These are phyloP conservation scores for Geranium rotundifolium DNA, from an alignment of 345 rosid species.

Conservation along the genomic window DNA sequence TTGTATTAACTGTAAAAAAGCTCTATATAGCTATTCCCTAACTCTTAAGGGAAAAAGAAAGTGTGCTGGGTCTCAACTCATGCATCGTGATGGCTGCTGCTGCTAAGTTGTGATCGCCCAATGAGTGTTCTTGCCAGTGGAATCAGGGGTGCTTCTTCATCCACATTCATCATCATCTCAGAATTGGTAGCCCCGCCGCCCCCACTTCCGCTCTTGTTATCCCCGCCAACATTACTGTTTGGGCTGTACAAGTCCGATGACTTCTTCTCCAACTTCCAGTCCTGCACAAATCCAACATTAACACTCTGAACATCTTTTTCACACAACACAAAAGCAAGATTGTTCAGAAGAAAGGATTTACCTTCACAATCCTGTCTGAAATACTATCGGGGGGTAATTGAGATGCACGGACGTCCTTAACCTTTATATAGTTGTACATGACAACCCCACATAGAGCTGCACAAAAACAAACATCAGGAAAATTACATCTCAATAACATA, in stretches of 20 bases:
- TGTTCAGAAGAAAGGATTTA: conserved; percentile 17
- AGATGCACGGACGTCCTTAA: conserved; percentile 62
- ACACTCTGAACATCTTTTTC: no score
- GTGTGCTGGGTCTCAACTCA: no score
- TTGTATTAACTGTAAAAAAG: no score
- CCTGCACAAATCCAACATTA: conserved; percentile 27
- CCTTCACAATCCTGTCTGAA: conserved; percentile 79
- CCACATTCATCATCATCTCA: conserved; percentile 30
- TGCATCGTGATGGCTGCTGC: background rate
- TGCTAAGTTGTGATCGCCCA: conserved; percentile 71
- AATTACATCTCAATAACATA: background rate
- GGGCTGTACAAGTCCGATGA: conserved; percentile 69
- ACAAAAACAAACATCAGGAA: conserved; percentile 2
- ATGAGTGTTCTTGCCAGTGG: conserved; percentile 65
- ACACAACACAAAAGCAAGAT: background rate
- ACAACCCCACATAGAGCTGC: conserved; percentile 92
- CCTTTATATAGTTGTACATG: conserved; percentile 85
- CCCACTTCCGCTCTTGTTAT: conserved; percentile 19
- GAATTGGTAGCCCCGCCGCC: background rate
- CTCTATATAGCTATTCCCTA: no score
- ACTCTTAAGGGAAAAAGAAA: no score
- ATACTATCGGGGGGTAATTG: conserved; percentile 51
- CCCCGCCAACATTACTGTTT: conserved; percentile 17
- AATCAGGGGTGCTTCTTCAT: conserved; percentile 79
- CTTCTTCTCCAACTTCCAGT: conserved; percentile 89